Percentiles rank a stretch among this genome's conserved stretches.
Conservation (phyloP, 306 rosid genomes). For the Quercus mongolica region DNA sequence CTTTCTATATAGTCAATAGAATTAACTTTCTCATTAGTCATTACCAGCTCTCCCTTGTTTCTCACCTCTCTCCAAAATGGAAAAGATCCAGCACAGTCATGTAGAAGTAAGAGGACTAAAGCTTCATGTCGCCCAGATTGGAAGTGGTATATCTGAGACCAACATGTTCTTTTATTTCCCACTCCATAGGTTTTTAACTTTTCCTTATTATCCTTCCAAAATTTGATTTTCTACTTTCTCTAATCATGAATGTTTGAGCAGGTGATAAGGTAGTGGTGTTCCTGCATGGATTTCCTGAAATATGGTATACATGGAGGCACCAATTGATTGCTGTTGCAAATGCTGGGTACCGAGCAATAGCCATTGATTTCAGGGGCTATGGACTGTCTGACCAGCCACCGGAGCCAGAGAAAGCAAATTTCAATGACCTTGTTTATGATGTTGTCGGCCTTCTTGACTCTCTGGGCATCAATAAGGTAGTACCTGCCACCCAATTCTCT, state of each 20-base stretch:
- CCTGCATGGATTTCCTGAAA: constrained; percentile 80
- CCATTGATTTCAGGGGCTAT: constrained; percentile 73
- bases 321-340: constrained; percentile 68
- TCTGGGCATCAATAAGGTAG: constrained; percentile 50
- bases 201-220: not conserved
- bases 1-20: too few relatives aligned
- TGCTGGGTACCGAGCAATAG: constrained; percentile 62
- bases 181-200: too few relatives aligned
- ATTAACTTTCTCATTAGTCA: too few relatives aligned
- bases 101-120: constrained; percentile 65
- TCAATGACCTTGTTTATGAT: constrained; percentile 44
- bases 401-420: constrained; percentile 44
- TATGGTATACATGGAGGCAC: constrained; percentile 80
- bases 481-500: not conserved
- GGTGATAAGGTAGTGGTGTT: constrained; percentile 65
- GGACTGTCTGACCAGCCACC: constrained; percentile 70
- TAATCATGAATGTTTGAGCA: constrained; percentile 4
- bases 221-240: not conserved
- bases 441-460: constrained; percentile 48
- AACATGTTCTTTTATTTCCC: not conserved
- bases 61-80: constrained; percentile 33
- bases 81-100: constrained; percentile 47
- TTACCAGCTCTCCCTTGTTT: not conserved
- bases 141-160: constrained; percentile 23
- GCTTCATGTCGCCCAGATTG: constrained; percentile 68